phyloP scores from a whole-genome alignment of 106 monocot species.

The Dioscorea alata region DNA sequence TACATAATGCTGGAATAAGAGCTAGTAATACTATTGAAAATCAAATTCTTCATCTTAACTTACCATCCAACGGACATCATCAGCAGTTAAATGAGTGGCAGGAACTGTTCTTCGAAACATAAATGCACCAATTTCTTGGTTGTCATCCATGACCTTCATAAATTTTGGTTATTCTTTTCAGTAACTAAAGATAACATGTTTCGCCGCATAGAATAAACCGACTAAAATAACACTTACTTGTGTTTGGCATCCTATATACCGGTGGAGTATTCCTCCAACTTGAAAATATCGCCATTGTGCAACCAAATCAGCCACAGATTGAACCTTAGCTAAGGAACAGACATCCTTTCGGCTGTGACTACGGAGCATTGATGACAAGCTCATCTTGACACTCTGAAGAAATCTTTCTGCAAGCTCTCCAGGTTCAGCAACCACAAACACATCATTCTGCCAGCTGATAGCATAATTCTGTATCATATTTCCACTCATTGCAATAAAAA shows the following conservation, averaged over 20 bases:
- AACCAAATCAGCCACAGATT: constrained; percentile 71
- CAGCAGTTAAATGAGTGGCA: constrained; percentile 77
- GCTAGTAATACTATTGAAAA: not conserved
- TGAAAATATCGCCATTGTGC: constrained; percentile 64
- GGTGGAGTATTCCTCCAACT: constrained; percentile 87
- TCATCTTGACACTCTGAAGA: constrained; percentile 71
- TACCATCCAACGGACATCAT: constrained; percentile 98
- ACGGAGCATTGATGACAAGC: constrained; percentile 52
- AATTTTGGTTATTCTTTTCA: not conserved
- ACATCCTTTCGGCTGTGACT: constrained; percentile 39
- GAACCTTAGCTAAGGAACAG: constrained; percentile 50
- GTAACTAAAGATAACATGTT: too few relatives aligned
- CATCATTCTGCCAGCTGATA: constrained; percentile 98
- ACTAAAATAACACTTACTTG: constrained; percentile 38
- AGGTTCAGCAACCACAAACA: constrained; percentile 97
- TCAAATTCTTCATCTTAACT: not conserved
- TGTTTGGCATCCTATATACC: constrained; percentile 95
- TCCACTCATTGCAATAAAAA: constrained; percentile 6
- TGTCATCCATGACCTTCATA: constrained; percentile 95
- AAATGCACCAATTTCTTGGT: constrained; percentile 94
- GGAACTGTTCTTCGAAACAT: constrained; percentile 97
- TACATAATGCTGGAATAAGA: not conserved
- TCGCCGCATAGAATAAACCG: too few relatives aligned
- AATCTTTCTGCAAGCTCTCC: constrained; percentile 94
- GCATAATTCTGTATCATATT: not conserved